Base-by-base conservation (phyloP, 1,284 basidiomycete genomes). In the Malassezia nana region DNA sequence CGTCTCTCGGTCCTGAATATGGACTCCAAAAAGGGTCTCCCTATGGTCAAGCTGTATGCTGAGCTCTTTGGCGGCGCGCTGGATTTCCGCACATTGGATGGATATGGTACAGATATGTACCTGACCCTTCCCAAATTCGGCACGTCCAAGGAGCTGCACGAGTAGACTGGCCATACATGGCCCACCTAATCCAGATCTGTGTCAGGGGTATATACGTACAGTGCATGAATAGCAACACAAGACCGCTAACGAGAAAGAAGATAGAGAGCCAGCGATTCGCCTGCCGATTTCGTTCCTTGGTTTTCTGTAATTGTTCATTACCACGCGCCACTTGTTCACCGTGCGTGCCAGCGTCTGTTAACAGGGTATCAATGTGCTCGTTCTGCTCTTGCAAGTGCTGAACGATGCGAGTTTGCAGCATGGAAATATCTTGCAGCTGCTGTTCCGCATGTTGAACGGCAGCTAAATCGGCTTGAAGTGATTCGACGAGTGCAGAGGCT, bases 381-480 rank as follows among this genome's bases (percentile, higher is more conserved):
- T 84, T 85, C 77, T 94, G 89, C 68, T 80, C 81, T 39, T 85
- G 85, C 45, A 94, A 79, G 72, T 92, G 89, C 15, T 82, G 79
- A 52, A 90, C 82, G 61, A 94, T 79, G 75, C 91, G 86, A 76
- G 85, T 84, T 77, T 94, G 89, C 55, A 94, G 77, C 41, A 85
- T 81, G 67, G 86, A 87, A 67, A 94, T 94, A 70, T 91, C 89
- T 78, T 87, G 79, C 57, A 92, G 76, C 39, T 86, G 82, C 42
- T 85, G 82, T 72, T 92, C 89, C 18, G 89, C 89, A 72, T 85
- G 84, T 72, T 89, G 85, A 46, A 92, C 85, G 5, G 86, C 83
- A 62, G 84, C 84, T 22, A 92, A 78, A 13, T 85, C 86, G 63
- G 87, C 82, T 71, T 90, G 85, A 25, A 87, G 84, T 40, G 81